Percentiles rank a stretch among this genome's conserved stretches.
These are phyloP conservation scores for Porcisia hertigi DNA, from an alignment of 208 protist species.

Conservation along the genomic window DNA sequence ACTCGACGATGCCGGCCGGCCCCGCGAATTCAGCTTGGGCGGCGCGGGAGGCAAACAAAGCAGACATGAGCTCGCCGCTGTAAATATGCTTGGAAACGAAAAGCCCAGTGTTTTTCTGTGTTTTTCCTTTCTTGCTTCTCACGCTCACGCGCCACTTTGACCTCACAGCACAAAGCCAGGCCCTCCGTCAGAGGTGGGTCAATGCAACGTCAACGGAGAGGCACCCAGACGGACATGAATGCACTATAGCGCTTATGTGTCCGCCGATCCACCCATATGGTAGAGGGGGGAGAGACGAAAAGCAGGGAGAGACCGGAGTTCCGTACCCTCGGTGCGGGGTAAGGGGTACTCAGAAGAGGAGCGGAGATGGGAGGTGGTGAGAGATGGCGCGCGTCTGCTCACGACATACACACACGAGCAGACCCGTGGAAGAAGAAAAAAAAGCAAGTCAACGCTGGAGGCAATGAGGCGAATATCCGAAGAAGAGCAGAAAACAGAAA, in stretches of 20 bases:
- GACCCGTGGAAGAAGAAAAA: neutral
- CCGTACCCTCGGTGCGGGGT: neutral
- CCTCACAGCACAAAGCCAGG: neutral
- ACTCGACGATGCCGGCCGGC: constrained; percentile 15
- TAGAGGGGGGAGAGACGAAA: too few species aligned
- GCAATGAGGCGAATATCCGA: neutral
- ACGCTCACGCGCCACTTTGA: neutral
- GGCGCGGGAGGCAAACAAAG: neutral
- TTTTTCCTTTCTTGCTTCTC: neutral
- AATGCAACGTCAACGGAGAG: neutral
- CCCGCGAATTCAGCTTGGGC: constrained; percentile 2
- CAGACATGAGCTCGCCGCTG: neutral
- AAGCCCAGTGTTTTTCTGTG: neutral
- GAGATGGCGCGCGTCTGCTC: neutral
- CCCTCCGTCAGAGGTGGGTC: too few species aligned
- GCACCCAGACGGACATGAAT: too few species aligned
- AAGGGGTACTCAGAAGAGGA: neutral
- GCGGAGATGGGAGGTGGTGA: neutral
- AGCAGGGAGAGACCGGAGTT: neutral
- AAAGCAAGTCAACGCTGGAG: neutral
- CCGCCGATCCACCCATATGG: neutral
- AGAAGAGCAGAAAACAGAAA: neutral
- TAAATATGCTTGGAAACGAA: neutral
- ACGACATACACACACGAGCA: neutral
- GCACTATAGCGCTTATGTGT: neutral